Evolutionary conservation across 2,329 filamentous ascomycete genomes (phyloP).

Genomic region (Pseudogymnoascus sp.): DNA sequence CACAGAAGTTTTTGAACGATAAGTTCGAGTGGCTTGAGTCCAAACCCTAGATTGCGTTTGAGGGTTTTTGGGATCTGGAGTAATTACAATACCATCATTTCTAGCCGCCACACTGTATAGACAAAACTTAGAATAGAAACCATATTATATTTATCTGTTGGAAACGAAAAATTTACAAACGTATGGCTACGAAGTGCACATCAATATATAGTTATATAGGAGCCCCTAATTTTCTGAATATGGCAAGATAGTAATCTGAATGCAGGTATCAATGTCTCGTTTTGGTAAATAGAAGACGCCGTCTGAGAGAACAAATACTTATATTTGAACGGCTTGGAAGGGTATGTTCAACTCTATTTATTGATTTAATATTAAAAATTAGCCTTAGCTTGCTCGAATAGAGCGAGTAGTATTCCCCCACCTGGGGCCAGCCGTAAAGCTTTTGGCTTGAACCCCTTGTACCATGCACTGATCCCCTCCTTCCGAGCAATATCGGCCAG

Average conservation of each 20-base stretch:
- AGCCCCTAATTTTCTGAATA: too few relatives aligned
- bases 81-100: too few relatives aligned
- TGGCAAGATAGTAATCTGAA: too few relatives aligned
- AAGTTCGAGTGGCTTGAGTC: slow-evolving; percentile 35
- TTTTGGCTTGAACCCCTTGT: slow-evolving; percentile 95
- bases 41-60: too few relatives aligned
- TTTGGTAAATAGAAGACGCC: background rate
- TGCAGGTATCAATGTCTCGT: too few relatives aligned
- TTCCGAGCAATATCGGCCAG: slow-evolving; percentile 77
- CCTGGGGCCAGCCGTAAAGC: slow-evolving; percentile 64
- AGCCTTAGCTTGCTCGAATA: slow-evolving; percentile 27
- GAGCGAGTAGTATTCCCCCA: slow-evolving; percentile 57
- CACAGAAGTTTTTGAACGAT: slow-evolving; percentile 36
- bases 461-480: slow-evolving; percentile 79
- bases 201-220: too few relatives aligned
- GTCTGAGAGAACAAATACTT: background rate
- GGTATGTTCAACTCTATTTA: background rate
- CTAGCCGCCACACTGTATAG: too few relatives aligned
- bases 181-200: too few relatives aligned
- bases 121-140: too few relatives aligned
- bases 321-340: background rate
- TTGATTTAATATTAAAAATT: background rate
- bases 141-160: too few relatives aligned
- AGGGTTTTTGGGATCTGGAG: too few relatives aligned
- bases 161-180: too few relatives aligned